Evolutionary conservation across 2,329 filamentous ascomycete genomes (phyloP).

Genomic region (Penicillium olsonii): DNA sequence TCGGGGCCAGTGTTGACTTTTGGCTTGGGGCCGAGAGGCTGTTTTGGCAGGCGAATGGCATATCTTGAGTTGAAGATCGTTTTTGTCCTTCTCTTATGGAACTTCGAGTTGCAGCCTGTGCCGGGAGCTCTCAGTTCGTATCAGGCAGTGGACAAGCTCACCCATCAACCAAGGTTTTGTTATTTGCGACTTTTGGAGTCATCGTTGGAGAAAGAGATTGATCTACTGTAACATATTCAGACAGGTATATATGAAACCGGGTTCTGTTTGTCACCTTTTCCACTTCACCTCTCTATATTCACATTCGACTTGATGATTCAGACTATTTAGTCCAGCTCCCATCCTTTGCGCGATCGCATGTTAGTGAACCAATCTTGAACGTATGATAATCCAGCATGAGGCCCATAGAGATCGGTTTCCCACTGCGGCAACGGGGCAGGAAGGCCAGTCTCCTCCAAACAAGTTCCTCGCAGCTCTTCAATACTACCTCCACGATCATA

Average conservation of each 20-base stretch:
- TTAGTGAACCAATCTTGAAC: conserved; percentile 46
- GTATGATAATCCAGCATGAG: conserved; percentile 47
- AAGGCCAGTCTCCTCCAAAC: conserved; percentile 47
- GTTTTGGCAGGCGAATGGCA: neutral
- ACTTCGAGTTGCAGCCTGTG: too few species aligned
- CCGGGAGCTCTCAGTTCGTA: too few species aligned
- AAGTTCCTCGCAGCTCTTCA: conserved; percentile 38
- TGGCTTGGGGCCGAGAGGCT: neutral
- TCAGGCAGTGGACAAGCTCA: too few species aligned
- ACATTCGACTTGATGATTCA: too few species aligned
- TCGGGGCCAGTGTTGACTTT: neutral
- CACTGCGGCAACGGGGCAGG: conserved; percentile 47
- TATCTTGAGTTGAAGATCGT: neutral
- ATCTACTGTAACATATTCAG: too few species aligned
- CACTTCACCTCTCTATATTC: too few species aligned
- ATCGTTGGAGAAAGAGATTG: too few species aligned
- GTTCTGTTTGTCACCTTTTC: too few species aligned
- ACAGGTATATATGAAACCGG: too few species aligned
- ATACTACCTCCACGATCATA: conserved; percentile 50
- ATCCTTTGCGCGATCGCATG: conserved; percentile 16
- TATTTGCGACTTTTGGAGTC: too few species aligned
- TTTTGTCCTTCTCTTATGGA: too few species aligned
- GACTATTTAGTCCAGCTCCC: conserved; percentile 5
- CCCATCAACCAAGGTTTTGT: too few species aligned
- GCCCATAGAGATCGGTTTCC: conserved; percentile 48